Conservation (phyloP, 2,329 filamentous ascomycete genomes). For the Alternaria arbusti region DNA sequence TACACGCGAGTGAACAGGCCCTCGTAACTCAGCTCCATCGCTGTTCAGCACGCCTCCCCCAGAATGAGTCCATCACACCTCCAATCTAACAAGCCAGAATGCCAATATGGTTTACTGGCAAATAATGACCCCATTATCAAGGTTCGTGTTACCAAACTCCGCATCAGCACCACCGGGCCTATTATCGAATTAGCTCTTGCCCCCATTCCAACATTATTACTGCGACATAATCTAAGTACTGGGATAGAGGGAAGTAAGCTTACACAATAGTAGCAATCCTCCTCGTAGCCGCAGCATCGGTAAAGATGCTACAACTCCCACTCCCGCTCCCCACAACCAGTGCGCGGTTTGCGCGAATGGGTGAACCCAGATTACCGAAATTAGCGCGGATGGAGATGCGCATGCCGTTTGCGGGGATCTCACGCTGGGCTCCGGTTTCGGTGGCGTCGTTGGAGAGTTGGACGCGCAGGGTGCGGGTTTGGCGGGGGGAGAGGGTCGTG, state of each 20-base stretch:
- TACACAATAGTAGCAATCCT: background rate
- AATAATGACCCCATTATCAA: background rate
- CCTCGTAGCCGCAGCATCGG: background rate
- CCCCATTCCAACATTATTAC: no score
- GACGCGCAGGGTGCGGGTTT: slow-evolving; percentile 13
- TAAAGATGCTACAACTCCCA: background rate
- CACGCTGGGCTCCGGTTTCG: slow-evolving; percentile 17
- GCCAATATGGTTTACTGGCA: background rate
- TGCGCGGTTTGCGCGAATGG: background rate
- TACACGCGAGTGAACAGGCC: background rate
- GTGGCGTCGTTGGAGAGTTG: slow-evolving; percentile 17
- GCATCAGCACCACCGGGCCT: background rate
- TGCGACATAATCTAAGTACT: no score
- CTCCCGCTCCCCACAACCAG: background rate
- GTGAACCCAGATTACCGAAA: background rate
- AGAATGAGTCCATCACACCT: background rate
- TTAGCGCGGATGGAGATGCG: background rate
- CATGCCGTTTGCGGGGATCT: slow-evolving; percentile 14
- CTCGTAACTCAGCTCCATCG: background rate
- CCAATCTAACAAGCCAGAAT: rapidly evolving
- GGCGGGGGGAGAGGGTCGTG: slow-evolving; percentile 18
- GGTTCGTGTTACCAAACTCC: background rate
- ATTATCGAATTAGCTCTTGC: background rate
- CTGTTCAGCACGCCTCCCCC: background rate
- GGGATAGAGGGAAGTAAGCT: no score